Evolutionary conservation across 2,329 filamentous ascomycete genomes (phyloP), one percentile per base, ranked within the genome.

Genomic region (Emergomyces orientalis): DNA sequence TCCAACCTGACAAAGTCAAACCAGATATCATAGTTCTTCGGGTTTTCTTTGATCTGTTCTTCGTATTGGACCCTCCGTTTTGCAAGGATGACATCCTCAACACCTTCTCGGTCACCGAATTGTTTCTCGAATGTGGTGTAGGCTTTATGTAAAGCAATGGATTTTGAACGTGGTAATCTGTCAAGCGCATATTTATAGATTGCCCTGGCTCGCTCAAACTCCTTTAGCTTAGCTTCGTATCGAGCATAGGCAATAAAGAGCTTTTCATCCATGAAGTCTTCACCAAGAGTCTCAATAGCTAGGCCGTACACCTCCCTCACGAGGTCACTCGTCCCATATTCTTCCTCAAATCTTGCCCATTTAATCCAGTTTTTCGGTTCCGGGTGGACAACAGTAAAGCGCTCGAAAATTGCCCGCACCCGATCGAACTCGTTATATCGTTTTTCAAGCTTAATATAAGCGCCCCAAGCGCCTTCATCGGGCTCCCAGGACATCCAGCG

Each of bases 101-200:
- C 90, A 4, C 94, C 94, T 70, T 96, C 91, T 62, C 84, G 83
- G 74, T 97, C 92, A 66, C 94, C 94, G 72, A 91, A 99, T 71
- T 99, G 94, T 79, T 99, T 99, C 77, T 99, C 94, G 69, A 99
- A 99, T 0, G 90, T 93, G 0, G 93, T 97, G 74, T 97, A 99
- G 17, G 91, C 87, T 73, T 95, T 95, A 78, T 99, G 93, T 9
- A 99, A 82, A 17, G 83, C 81, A 75, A 88, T 86, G 0, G 93
- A 94, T 74, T 88, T 91, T 14, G 91, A 95, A 27, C 94, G 86
- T 13, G 94, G 89, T 66, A 99, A 84, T 60, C 93, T 88, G 75
- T 99, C 94, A 7, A 99, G 80, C 30, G 93, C 93, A 72, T 96
- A 97, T 73, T 96, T 97, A 82, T 95, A 99, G 69, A 99, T 97